Percentiles rank a stretch among this genome's conserved stretches.
These are phyloP conservation scores for Aspergillus melleus DNA, from an alignment of 2,329 filamentous ascomycete genomes.

Conservation along the genomic window DNA sequence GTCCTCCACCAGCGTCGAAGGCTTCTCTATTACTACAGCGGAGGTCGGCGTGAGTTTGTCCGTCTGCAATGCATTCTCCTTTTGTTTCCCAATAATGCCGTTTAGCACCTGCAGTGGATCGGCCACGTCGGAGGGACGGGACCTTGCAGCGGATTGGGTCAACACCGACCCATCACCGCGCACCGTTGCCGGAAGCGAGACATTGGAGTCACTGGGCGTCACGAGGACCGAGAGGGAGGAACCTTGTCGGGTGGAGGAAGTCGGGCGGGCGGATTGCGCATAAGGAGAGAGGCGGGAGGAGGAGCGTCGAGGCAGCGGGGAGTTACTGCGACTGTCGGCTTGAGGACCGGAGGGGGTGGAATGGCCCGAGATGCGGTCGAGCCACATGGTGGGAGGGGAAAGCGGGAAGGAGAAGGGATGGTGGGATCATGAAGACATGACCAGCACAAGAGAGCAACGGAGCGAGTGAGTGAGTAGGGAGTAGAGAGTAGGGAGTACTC, in stretches of 20 bases:
- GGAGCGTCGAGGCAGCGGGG: conserved; percentile 67
- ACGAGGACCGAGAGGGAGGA: conserved; percentile 76
- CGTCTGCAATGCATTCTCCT: conserved; percentile 7
- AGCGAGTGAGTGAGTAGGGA: not conserved
- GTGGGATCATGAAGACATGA: conserved; percentile 10
- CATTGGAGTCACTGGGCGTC: conserved; percentile 72
- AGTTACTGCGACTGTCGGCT: conserved; percentile 65
- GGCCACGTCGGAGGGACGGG: conserved; percentile 56
- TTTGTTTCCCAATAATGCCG: conserved; percentile 53
- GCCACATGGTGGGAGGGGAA: conserved; percentile 66
- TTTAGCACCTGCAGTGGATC: conserved; percentile 73
- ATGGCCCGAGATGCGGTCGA: conserved; percentile 79
- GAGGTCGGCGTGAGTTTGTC: conserved; percentile 14
- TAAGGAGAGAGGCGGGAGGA: conserved; percentile 69
- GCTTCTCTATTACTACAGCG: conserved; percentile 25
- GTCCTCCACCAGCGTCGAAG: conserved; percentile 56
- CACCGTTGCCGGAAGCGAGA: conserved; percentile 68
- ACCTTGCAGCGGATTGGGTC: conserved; percentile 56
- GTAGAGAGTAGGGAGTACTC: no score
- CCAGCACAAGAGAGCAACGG: not conserved
- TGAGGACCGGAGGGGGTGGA: conserved; percentile 64
- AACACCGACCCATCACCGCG: conserved; percentile 68
- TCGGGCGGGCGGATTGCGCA: conserved; percentile 62
- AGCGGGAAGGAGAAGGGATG: conserved; percentile 8
- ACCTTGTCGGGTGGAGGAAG: conserved; percentile 66